Evolutionary conservation across 352 stramenopile species (phyloP), one percentile per base, ranked within the genome.

Genomic region (Pythium guiyangense): DNA sequence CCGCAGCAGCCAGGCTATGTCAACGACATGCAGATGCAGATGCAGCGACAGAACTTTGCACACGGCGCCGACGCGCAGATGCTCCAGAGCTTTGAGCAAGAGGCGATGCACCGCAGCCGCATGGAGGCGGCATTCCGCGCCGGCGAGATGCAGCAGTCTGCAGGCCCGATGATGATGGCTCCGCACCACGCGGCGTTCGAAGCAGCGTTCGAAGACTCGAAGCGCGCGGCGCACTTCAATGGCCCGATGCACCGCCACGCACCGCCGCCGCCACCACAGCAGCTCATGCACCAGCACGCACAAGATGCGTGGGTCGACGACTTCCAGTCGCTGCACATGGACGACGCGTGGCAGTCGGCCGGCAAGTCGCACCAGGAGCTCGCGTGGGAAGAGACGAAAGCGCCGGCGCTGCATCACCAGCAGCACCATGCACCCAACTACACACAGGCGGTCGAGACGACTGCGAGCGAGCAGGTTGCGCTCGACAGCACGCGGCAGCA

Each of bases 71-170:
- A 87, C 53, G 61, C 70, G 44, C 77, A 85, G 62, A 77, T 88
- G 62, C 67, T 89, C 54, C 69, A 80, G 39, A 59, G 60, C 2
- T 78, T 88, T 20, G 80, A 91, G 59, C 78, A 86, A 34, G 78
- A 91, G 47, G 74, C 78, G 25, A 75, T 74, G 63, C 79, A 73
- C 52, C 72, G 74, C 18, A 81, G 69, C 31, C 74, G 63, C 34
- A 88, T 91, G 76, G 78, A 91, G 62, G 78, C 80, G 2, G 76
- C 76, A 22, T 90, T 85, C 62, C 75, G 69, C 48, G 71, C 69
- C 34, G 63, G 71, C 29, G 68, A 79, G 39, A 57, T 60, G 27
- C 57, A 69, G 51, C 53, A 60, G 25, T 49, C 51, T 39, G 9
- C 48, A 52, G 2, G 31, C 1, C 50, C 31, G 31, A 64, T 63